phyloP scores from a whole-genome alignment of 345 rosid species.

The Populus deltoides region DNA sequence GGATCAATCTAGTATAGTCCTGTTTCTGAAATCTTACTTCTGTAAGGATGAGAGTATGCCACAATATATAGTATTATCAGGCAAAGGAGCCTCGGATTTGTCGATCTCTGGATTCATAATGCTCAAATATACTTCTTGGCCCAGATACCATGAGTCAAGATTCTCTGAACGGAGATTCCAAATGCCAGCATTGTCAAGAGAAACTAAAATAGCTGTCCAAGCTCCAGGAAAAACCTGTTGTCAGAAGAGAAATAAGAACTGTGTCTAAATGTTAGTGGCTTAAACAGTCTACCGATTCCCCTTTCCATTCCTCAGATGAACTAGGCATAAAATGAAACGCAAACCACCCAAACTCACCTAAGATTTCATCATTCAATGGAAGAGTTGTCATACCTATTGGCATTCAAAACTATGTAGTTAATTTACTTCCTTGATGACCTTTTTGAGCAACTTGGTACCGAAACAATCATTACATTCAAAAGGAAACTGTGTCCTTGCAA shows the following conservation, averaged over 20 bases:
- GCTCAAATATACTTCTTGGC: conserved; percentile 74
- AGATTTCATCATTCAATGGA: neutral
- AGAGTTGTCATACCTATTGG: neutral
- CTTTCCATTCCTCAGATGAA: neutral
- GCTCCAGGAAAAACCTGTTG: conserved; percentile 88
- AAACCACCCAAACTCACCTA: neutral
- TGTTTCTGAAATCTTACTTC: conserved; percentile 47
- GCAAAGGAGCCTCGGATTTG: conserved; percentile 47
- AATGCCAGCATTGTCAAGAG: conserved; percentile 84
- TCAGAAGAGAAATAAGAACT: neutral
- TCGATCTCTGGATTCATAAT: conserved; percentile 72
- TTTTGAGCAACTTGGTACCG: no score
- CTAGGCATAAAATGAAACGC: neutral
- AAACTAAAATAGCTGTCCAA: conserved; percentile 88
- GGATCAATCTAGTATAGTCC: neutral
- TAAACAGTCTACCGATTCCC: neutral
- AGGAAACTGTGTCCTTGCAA: neutral
- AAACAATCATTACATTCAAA: neutral
- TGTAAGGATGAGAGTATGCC: conserved; percentile 78
- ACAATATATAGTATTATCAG: conserved; percentile 73
- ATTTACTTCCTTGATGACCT: neutral
- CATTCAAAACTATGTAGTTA: neutral
- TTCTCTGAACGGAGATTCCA: conserved; percentile 88
- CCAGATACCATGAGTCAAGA: conserved; percentile 83
- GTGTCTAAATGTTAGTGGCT: neutral